Evolutionary conservation across 306 rosid genomes (phyloP), one percentile per base, ranked within the genome.

Genomic region (Vigna unguiculata): DNA sequence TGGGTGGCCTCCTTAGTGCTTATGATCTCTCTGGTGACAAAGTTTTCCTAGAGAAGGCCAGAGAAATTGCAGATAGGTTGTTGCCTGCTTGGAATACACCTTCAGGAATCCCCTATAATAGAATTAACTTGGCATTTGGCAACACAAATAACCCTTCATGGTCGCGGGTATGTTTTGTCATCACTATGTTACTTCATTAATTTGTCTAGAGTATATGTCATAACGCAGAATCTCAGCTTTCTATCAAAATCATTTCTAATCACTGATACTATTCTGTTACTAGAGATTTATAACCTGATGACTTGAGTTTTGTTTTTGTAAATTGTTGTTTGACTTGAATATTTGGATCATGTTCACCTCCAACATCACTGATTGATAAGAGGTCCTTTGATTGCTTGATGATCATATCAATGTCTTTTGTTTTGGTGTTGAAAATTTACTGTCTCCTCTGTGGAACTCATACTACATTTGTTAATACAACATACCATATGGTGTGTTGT

Each of bases 31-130:
- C 90, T 41, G 86, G 79, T 57, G 93, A 86, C 15, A 58, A 81
- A 58, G 72, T 89, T 36, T 89, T 89, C 83, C 90, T 89, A 53
- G 90, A 86, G 71, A 86, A 86, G 78, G 89, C 87, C 65, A 89
- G 65, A 76, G 89, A 89, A 34, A 67, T 89, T 78, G 93, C 90
- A 62, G 93, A 89, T 79, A 89, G 59, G 80, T 66, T 89, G 49
- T 85, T 86, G 59, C 93, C 93, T 76, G 93, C 93, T 45, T 89
- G 90, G 93, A 28, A 89, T 85, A 83, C 93, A 83, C 89, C 90
- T 69, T 69, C 90, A n/a, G 93, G 90, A 78, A 85, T 89, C 77
- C 93, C 93, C 6, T 86, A 78, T 70, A 89, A 86, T 78, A 82
- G 85, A 85, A 78, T 89, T 74, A 89, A 89, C 82, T 84, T 89